phyloP scores from a whole-genome alignment of 2,329 filamentous ascomycete species.

The Dactylonectria estremocensis region DNA sequence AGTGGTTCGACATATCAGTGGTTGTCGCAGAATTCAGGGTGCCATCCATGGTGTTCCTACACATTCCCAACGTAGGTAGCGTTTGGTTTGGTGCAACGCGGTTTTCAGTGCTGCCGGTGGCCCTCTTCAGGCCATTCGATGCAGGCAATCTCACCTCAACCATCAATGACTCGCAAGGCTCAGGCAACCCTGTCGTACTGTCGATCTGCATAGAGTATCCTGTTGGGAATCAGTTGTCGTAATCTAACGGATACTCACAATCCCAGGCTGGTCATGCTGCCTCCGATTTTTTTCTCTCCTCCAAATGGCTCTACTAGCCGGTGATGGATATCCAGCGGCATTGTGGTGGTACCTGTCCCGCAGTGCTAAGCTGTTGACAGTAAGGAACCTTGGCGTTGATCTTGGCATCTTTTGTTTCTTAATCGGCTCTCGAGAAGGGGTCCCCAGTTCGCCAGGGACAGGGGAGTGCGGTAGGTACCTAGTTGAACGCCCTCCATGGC shows the following conservation, averaged over 20 bases:
- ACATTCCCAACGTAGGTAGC: slow-evolving; percentile 12
- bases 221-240: neutral
- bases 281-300: neutral
- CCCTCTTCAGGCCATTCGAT: slow-evolving; percentile 11
- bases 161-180: slow-evolving; percentile 11
- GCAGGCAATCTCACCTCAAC: slow-evolving; percentile 5
- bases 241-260: neutral
- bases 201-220: slow-evolving; percentile 3
- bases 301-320: slow-evolving; percentile 4
- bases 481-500: slow-evolving; percentile 11
- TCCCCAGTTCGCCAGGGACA: slow-evolving; percentile 14
- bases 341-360: slow-evolving; percentile 6
- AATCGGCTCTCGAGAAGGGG: slow-evolving; percentile 14
- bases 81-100: neutral
- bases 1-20: slow-evolving; percentile 25
- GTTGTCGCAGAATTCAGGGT: slow-evolving; percentile 25
- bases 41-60: slow-evolving; percentile 11
- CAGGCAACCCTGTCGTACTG: slow-evolving; percentile 7
- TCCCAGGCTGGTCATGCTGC: neutral
- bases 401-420: slow-evolving; percentile 23
- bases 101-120: slow-evolving; percentile 6
- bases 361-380: neutral
- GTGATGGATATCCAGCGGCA: slow-evolving; percentile 7
- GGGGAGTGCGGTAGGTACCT: slow-evolving; percentile 9
- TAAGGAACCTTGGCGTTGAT: slow-evolving; percentile 27